Conservation (phyloP, 108 stramenopile species). For the Nannochloropsis gaditana region DNA sequence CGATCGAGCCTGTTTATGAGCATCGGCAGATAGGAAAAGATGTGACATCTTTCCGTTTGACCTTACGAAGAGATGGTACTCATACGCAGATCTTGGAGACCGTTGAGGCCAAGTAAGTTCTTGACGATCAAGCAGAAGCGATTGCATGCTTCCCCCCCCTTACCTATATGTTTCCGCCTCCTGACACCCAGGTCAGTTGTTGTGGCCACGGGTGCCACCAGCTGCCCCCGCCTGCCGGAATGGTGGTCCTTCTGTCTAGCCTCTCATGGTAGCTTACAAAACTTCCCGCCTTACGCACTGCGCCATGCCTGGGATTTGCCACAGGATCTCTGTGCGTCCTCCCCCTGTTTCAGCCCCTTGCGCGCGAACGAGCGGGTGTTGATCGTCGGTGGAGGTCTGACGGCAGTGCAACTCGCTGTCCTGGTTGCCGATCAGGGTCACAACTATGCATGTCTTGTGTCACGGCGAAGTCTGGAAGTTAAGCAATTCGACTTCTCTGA, state of each 20-base stretch:
- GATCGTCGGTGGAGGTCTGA: not conserved
- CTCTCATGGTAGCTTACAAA: not conserved
- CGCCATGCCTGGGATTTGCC: not conserved
- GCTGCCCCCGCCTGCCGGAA: constrained; percentile 11
- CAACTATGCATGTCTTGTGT: not conserved
- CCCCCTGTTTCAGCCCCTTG: not conserved
- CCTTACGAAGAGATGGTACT: not conserved
- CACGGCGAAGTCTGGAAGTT: not conserved
- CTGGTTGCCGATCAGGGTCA: constrained; percentile 12
- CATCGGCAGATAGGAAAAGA: not conserved
- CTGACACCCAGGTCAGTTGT: not conserved
- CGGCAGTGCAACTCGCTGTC: not conserved
- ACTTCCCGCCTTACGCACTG: not conserved
- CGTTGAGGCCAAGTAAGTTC: not conserved
- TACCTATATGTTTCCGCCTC: not conserved
- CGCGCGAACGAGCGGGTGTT: not conserved
- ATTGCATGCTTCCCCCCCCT: not conserved
- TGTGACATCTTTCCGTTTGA: not conserved
- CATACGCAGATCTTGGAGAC: not conserved
- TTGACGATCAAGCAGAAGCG: not conserved
- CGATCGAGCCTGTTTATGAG: not conserved
- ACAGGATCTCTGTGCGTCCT: not conserved
- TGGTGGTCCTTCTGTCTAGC: not conserved
- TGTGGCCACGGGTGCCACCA: not conserved
- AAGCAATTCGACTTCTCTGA: not conserved